phyloP scores from a whole-genome alignment of 192 early-diverging fungal species.

The Gaertneriomyces semiglobifer region DNA sequence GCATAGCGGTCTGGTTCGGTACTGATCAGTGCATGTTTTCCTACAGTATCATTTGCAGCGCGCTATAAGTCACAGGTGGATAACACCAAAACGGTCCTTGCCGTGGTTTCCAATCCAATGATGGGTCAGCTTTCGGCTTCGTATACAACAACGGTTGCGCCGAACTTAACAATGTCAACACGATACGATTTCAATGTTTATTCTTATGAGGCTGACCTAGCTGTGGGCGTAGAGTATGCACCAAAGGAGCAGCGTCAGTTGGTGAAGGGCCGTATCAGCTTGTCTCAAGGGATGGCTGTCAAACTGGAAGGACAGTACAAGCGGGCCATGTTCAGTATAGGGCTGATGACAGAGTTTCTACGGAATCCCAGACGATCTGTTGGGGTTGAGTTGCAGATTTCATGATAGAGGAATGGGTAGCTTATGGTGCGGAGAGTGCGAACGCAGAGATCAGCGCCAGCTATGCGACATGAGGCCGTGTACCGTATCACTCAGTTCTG shows the following conservation, averaged over 20 bases:
- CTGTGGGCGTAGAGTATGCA: constrained; percentile 76
- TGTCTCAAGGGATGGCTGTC: constrained; percentile 57
- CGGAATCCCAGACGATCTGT: constrained; percentile 27
- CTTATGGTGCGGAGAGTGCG: too few species aligned
- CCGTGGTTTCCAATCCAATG: constrained; percentile 82
- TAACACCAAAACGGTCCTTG: constrained; percentile 53
- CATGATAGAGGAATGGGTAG: neutral
- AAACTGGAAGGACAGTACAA: constrained; percentile 72
- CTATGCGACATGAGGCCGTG: too few species aligned
- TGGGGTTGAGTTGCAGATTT: constrained; percentile 41
- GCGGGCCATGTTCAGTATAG: constrained; percentile 62
- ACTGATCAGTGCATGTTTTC: constrained; percentile 4
- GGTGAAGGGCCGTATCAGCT: constrained; percentile 55
- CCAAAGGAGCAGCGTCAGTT: constrained; percentile 56
- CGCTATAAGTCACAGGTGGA: constrained; percentile 29
- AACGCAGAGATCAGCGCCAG: too few species aligned
- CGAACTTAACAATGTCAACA: constrained; percentile 67
- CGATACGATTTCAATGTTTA: constrained; percentile 91
- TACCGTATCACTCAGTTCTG: too few species aligned
- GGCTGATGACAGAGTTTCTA: constrained; percentile 61
- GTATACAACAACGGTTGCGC: constrained; percentile 76
- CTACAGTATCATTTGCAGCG: constrained; percentile 35
- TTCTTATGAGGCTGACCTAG: constrained; percentile 85
- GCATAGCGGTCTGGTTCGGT: neutral
- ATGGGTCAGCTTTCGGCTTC: constrained; percentile 88